Base-by-base conservation (phyloP, 306 rosid species). In the Sicyos baderoa region DNA sequence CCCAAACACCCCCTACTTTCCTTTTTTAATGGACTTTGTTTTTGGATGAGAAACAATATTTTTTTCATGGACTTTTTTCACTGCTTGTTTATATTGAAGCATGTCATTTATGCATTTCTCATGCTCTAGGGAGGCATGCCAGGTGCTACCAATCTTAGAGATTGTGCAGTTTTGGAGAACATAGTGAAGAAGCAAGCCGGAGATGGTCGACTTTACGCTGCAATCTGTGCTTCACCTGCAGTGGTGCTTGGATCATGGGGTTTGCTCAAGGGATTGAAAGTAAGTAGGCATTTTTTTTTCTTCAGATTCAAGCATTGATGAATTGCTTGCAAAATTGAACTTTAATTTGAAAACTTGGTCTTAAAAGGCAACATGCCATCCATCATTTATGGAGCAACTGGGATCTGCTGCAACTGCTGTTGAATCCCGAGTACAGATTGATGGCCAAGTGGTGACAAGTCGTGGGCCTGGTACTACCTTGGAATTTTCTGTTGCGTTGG, bases 191-290 rank as follows among this genome's bases (percentile, higher is more conserved):
- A 83, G 77, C 98, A 89, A 62, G 98, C 89, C 9, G 79, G 81
- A 44, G 85, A 87, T 23, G 95, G 93, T 63, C 81, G 84, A 79
- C 87, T 82, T 60, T 88, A 86, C 76, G 89, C 97, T 6, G 98
- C 95, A 3, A 80, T 92, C 1, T 92, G 97, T 80, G 97, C 97
- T 81, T 88, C 98, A 66, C 98, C 98, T 64, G 98, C 95, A 0
- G 95, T 81, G 78, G 91, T 80, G 21, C 85, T 92, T 75, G 98
- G 87, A 55, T 79, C 89, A 13, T 92, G 98, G 98, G 96, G 95
- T 64, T 77, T 92, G 68, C 79, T 92, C 32, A 89, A 87, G 79
- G 98, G 98, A 17, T 66, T 86, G 85, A 86, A 87, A 86, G 98
- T 92, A 75, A 67, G 76, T 72, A 54, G 27, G 63, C 65, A 9